Evolutionary conservation across 805 yeast genomes (phyloP).

Genomic region (Myxozyma neotropica): DNA sequence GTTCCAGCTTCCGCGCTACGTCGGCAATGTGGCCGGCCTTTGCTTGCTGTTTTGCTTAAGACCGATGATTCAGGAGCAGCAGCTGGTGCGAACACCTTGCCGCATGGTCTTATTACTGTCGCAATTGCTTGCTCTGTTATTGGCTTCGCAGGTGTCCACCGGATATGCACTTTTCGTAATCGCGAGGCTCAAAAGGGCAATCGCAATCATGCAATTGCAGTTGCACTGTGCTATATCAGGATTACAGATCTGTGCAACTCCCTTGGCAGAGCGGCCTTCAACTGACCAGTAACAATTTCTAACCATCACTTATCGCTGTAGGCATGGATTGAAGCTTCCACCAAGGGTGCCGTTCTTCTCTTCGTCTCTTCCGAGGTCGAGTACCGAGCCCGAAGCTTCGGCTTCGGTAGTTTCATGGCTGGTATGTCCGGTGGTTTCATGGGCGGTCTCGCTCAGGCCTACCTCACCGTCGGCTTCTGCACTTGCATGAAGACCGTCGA

Average conservation of each 20-base stretch:
- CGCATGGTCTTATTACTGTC: background rate
- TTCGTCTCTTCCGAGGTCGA: conserved; percentile 94
- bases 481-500: conserved; percentile 99
- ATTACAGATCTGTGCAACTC: too few relatives aligned
- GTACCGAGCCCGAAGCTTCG: conserved; percentile 61
- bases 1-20: background rate
- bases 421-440: conserved; percentile 96
- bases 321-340: conserved; percentile 99
- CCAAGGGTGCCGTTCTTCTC: conserved; percentile 93
- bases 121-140: background rate
- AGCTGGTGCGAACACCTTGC: background rate
- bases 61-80: background rate
- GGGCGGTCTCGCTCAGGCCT: conserved; percentile 89
- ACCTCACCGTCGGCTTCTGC: conserved; percentile 83
- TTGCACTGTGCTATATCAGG: too few relatives aligned
- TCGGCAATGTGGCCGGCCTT: background rate
- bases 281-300: too few relatives aligned
- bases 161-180: too few relatives aligned
- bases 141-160: too few relatives aligned
- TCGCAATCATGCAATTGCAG: too few relatives aligned
- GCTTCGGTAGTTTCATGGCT: conserved; percentile 70
- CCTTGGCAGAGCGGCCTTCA: too few relatives aligned
- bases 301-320: too few relatives aligned
- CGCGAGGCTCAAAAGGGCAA: too few relatives aligned
- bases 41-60: background rate